phyloP scores from a whole-genome alignment of 176 grass and related monocot genomes.

The Oryza meridionalis region DNA sequence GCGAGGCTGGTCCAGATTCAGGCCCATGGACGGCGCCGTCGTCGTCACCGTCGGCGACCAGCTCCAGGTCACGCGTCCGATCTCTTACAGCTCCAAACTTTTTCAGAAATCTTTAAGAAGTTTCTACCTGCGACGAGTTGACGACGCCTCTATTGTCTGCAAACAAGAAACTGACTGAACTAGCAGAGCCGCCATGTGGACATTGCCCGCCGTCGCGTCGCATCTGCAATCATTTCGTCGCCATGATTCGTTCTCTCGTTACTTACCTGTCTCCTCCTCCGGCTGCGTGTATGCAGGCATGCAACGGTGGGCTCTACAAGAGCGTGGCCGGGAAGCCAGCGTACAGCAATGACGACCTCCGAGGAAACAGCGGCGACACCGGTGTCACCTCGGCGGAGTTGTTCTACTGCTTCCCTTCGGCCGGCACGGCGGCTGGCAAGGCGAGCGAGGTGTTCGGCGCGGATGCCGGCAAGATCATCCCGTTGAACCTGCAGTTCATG shows the following conservation, averaged over 20 bases:
- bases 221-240: neutral
- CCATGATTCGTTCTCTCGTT: neutral
- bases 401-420: constrained; percentile 30
- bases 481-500: constrained; percentile 56
- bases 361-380: neutral
- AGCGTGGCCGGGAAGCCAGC: constrained; percentile 53
- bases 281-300: constrained; percentile 40
- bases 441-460: neutral
- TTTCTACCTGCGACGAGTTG: constrained; percentile 3
- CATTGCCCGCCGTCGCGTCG: neutral
- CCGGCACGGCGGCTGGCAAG: neutral
- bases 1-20: constrained; percentile 61
- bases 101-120: neutral
- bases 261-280: constrained; percentile 7
- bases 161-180: neutral
- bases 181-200: neutral
- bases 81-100: constrained; percentile 9
- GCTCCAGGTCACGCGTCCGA: constrained; percentile 48
- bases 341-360: constrained; percentile 24
- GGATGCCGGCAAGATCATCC: constrained; percentile 31
- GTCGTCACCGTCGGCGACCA: constrained; percentile 70
- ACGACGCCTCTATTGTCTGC: neutral
- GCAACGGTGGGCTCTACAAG: constrained; percentile 54
- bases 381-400: constrained; percentile 41
- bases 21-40: constrained; percentile 38